Evolutionary conservation across 2,329 filamentous ascomycete genomes (phyloP).

Genomic region (Nigrograna mackinnonii): DNA sequence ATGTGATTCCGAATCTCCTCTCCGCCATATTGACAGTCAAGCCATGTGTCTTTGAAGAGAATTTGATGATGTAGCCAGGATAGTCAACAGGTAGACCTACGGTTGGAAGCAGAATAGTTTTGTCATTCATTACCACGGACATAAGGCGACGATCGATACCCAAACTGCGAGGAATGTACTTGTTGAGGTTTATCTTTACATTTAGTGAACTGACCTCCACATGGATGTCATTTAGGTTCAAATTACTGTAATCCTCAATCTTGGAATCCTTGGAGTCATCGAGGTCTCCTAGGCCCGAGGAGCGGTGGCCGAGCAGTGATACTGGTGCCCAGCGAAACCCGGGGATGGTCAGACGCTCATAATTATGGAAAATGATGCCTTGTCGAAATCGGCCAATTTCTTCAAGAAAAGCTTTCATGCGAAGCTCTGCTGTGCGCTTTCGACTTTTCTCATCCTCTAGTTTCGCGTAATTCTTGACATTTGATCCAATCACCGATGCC

Average conservation of each 20-base stretch:
- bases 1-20: slow-evolving; percentile 12
- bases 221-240: slow-evolving; percentile 13
- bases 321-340: slow-evolving; percentile 15
- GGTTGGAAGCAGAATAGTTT: slow-evolving; percentile 15
- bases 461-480: slow-evolving; percentile 12
- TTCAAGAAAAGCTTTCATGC: slow-evolving; percentile 16
- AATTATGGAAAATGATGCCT: slow-evolving; percentile 17
- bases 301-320: slow-evolving; percentile 12
- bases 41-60: slow-evolving; percentile 10
- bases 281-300: slow-evolving; percentile 12
- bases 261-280: slow-evolving; percentile 12
- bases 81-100: slow-evolving; percentile 16
- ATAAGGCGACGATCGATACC: slow-evolving; percentile 14
- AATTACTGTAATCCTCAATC: slow-evolving; percentile 14
- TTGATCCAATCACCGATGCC: slow-evolving; percentile 15
- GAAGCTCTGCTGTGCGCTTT: slow-evolving; percentile 12
- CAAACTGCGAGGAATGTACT: slow-evolving; percentile 13
- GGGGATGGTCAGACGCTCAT: slow-evolving; percentile 12
- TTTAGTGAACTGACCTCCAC: slow-evolving; percentile 9
- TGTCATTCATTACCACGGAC: slow-evolving; percentile 11
- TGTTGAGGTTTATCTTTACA: slow-evolving; percentile 16
- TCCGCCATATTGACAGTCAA: slow-evolving; percentile 16
- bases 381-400: slow-evolving; percentile 15
- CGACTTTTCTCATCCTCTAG: slow-evolving; percentile 10
- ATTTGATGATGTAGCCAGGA: slow-evolving; percentile 14